Evolutionary conservation across 2,329 filamentous ascomycete genomes (phyloP).

Genomic region (Exophiala bonariae): DNA sequence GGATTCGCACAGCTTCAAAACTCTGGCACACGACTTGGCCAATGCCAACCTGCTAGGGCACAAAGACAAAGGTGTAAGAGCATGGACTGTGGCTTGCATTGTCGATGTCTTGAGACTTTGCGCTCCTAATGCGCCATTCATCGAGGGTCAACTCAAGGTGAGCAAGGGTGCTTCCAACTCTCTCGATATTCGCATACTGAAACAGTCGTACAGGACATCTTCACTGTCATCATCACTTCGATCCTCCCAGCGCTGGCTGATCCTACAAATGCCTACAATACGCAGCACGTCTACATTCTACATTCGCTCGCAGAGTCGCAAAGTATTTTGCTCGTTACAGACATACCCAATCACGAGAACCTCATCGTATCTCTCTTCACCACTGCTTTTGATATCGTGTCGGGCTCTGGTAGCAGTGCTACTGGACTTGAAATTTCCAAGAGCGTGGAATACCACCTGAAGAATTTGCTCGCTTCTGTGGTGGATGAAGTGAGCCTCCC

Average conservation of each 20-base stretch:
- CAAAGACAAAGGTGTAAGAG: conserved; percentile 90
- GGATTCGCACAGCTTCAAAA: conserved; percentile 77
- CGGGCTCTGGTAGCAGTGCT: conserved; percentile 70
- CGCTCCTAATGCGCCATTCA: conserved; percentile 93
- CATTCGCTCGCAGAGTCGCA: conserved; percentile 88
- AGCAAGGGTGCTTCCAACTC: conserved; percentile 24
- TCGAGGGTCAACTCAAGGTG: conserved; percentile 85
- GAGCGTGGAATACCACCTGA: conserved; percentile 92
- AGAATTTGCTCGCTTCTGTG: conserved; percentile 76
- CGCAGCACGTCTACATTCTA: conserved; percentile 88
- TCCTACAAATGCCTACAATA: conserved; percentile 85
- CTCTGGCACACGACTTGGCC: conserved; percentile 81
- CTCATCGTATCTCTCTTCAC: conserved; percentile 81
- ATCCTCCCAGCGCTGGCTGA: conserved; percentile 84
- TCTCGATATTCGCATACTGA: neutral
- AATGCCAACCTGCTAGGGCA: conserved; percentile 80
- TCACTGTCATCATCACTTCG: conserved; percentile 79
- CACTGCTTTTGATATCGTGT: conserved; percentile 88
- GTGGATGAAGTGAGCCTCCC: conserved; percentile 86
- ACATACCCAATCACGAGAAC: conserved; percentile 78
- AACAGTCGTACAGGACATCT: conserved; percentile 70
- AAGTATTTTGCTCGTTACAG: conserved; percentile 87
- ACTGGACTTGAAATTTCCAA: conserved; percentile 83
- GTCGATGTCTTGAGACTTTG: conserved; percentile 92
- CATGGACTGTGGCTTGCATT: conserved; percentile 83